Evolutionary conservation across 768 basidiomycete species (phyloP).

Genomic region (Tulasnella sp.): DNA sequence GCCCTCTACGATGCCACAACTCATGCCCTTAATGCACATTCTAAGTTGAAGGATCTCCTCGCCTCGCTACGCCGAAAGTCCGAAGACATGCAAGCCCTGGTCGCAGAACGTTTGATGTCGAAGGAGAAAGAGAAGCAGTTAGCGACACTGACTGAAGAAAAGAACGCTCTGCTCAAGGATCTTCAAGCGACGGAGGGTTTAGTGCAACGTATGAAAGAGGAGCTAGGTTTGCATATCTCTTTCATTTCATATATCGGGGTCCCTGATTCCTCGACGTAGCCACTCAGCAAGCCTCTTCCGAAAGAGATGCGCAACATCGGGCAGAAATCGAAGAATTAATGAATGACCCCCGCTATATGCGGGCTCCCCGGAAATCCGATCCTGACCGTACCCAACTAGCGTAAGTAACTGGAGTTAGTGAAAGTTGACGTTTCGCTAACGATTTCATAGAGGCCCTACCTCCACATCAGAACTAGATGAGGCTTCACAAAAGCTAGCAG

Average conservation of each 20-base stretch:
- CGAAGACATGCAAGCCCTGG: slow-evolving; percentile 30
- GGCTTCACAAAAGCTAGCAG: not conserved
- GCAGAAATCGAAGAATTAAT: not conserved
- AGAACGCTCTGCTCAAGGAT: not conserved
- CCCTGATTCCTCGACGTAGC: not conserved
- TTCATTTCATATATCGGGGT: not conserved
- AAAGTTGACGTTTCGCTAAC: not conserved
- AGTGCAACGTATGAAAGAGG: not conserved
- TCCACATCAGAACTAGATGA: not conserved
- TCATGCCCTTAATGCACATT: slow-evolving; percentile 37
- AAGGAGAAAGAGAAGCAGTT: slow-evolving; percentile 46
- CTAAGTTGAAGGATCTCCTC: slow-evolving; percentile 37
- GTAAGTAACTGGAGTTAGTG: not conserved
- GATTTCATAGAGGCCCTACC: not conserved
- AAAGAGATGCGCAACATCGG: not conserved
- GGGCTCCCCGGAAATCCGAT: too few relatives aligned
- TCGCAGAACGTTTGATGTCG: slow-evolving; percentile 29
- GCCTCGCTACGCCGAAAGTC: slow-evolving; percentile 28
- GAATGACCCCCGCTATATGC: not conserved
- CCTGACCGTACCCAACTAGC: too few relatives aligned
- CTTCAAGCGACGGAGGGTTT: not conserved
- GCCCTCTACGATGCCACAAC: slow-evolving; percentile 18
- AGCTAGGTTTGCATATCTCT: not conserved
- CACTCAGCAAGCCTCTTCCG: not conserved
- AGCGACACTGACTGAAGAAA: slow-evolving; percentile 34